Base-by-base conservation (phyloP, 1,139 yeast species). In the Nematodospora anomalae region DNA sequence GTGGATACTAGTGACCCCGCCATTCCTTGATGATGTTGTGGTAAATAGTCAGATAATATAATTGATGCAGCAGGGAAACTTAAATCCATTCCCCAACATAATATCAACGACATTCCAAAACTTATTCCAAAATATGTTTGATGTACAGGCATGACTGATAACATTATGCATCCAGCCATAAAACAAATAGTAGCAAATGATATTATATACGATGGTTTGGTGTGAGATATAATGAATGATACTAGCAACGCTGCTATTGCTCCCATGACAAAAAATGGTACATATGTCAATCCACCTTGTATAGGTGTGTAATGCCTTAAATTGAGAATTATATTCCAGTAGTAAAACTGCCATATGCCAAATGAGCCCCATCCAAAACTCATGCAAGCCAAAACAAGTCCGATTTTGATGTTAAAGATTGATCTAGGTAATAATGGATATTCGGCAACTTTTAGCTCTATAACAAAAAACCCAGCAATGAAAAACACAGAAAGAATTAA, bases 21-120 rank as follows among this genome's bases (percentile, higher is more conserved):
- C 76, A 77, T 74, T 21, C 82, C 82, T 52, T 77, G 83, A 41
- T 74, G 73, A 37, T 66, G 63, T 38, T 56, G 51, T 0, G 82
- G 81, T 28, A 77, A 53, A 30, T 55, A 62, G 43, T 77, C 79
- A 8, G 79, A 73, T 28, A 76, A 51, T 5, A 76, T 66, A 24
- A 77, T 63, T 1, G 81, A 67, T 0, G 80, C 74, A 2, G 81
- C 75, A 2, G 82, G 82, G 49, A 76, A 77, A 24, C 80, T 73
- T 47, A 74, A 55, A 49, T 77, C 82, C 80, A 77, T 75, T 1
- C 79, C 82, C 70, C 79, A 75, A 16, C 76, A 64, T 12, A 76
- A 51, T 6, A 76, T 57, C 28, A 74, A 55, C 70, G 71, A 67
- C 35, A 65, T 74, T 4, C 77, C 78, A 43, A 77, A 56, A 2